These are phyloP conservation scores for Pseudofabraea citricarpa DNA, from an alignment of 2,329 filamentous ascomycete genomes.

Conservation along the genomic window DNA sequence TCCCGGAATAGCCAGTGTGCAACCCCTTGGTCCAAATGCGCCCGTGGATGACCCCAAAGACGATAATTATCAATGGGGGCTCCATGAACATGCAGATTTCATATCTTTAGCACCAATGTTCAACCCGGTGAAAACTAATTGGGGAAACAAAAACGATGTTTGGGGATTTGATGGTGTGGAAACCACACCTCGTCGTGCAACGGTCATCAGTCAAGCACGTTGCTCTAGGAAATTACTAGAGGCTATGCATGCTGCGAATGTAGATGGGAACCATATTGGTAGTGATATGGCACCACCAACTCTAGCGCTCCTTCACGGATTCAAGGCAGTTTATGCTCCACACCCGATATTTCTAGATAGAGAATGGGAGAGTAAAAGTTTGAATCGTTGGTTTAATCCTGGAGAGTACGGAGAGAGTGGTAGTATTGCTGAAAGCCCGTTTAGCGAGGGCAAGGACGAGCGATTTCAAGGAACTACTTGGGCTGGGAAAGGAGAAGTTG, in stretches of 20 bases:
- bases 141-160: slow-evolving; percentile 61
- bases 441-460: neutral
- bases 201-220: slow-evolving; percentile 74
- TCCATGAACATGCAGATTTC: slow-evolving; percentile 70
- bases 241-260: slow-evolving; percentile 73
- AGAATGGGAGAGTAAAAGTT: slow-evolving; percentile 54
- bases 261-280: slow-evolving; percentile 68
- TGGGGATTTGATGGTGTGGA: slow-evolving; percentile 43
- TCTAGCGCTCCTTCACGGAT: slow-evolving; percentile 68
- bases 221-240: slow-evolving; percentile 67
- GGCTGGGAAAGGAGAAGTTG: neutral
- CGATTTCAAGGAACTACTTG: neutral
- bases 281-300: slow-evolving; percentile 78
- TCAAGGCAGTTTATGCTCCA: slow-evolving; percentile 74
- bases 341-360: slow-evolving; percentile 78
- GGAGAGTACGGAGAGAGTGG: slow-evolving; percentile 50
- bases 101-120: slow-evolving; percentile 68
- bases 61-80: slow-evolving; percentile 72
- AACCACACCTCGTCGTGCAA: slow-evolving; percentile 51
- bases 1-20: slow-evolving; percentile 52
- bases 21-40: slow-evolving; percentile 59
- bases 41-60: slow-evolving; percentile 50
- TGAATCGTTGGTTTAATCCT: slow-evolving; percentile 56
- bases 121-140: slow-evolving; percentile 66
- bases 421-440: slow-evolving; percentile 31